Percentiles rank a stretch among this genome's conserved stretches.
Conservation (phyloP, 2,329 filamentous ascomycete species). For the Diaporthe longicolla region DNA sequence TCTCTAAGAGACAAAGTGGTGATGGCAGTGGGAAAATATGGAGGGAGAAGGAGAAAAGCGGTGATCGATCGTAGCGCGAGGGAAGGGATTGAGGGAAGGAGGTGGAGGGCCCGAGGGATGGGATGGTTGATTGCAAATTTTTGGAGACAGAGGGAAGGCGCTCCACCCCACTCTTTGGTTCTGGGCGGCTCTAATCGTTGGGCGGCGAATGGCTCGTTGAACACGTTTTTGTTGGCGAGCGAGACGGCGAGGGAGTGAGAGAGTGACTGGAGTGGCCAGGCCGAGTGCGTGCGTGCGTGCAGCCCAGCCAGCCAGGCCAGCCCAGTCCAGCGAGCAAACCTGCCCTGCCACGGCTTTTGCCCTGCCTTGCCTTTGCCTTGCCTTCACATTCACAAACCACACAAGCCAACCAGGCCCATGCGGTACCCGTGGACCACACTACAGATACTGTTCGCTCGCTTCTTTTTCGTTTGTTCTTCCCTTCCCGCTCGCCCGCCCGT, state of each 20-base stretch:
- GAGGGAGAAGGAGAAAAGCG: conserved; percentile 37
- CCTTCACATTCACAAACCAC: background rate
- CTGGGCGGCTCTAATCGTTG: conserved; percentile 37
- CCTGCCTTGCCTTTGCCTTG: background rate
- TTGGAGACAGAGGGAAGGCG: conserved; percentile 38
- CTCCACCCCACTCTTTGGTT: conserved; percentile 37
- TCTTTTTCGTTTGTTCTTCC: background rate
- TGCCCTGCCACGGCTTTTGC: background rate
- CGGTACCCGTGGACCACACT: conserved; percentile 22
- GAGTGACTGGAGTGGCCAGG: background rate
- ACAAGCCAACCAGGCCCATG: background rate
- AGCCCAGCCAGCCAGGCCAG: background rate
- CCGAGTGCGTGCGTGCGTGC: conserved; percentile 12
- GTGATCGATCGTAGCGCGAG: conserved; percentile 33
- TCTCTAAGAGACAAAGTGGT: conserved; percentile 30
- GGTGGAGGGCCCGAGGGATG: conserved; percentile 36
- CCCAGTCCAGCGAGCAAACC: no score
- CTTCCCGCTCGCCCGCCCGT: background rate
- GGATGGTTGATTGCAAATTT: conserved; percentile 40
- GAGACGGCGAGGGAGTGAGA: conserved; percentile 33
- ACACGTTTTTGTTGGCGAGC: conserved; percentile 39
- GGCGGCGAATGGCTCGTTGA: conserved; percentile 38
- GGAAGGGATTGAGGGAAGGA: conserved; percentile 29
- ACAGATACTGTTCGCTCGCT: conserved; percentile 10
- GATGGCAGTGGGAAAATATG: conserved; percentile 34